phyloP scores from a whole-genome alignment of 805 yeast genomes.

The Candida maltosa region DNA sequence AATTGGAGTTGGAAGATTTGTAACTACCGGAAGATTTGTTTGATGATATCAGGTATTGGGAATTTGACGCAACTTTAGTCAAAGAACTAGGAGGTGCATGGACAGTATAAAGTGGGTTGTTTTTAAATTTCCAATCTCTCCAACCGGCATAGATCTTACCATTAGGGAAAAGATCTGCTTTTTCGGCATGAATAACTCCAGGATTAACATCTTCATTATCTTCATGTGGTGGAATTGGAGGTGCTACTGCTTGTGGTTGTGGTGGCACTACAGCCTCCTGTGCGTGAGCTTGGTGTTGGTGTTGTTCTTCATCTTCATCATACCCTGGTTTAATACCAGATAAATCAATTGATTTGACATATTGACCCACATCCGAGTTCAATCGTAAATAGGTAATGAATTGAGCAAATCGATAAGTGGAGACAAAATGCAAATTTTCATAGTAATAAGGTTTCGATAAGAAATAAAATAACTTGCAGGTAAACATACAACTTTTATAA shows the following conservation, averaged over 20 bases:
- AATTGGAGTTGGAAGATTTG: constrained; percentile 13
- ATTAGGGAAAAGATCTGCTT: constrained; percentile 5
- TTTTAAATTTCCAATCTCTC: constrained; percentile 87
- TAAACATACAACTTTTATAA: constrained; percentile 41
- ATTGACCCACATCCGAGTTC: constrained; percentile 51
- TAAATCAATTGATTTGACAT: constrained; percentile 57
- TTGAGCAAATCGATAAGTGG: constrained; percentile 80
- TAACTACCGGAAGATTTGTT: constrained; percentile 13
- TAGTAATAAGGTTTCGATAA: constrained; percentile 57
- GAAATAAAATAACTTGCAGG: constrained; percentile 47
- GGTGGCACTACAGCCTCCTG: too few relatives aligned
- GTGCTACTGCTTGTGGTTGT: too few relatives aligned
- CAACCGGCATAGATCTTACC: constrained; percentile 65
- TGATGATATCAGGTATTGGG: constrained; percentile 15
- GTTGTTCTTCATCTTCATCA: constrained; percentile 16
- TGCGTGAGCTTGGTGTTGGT: constrained; percentile 1
- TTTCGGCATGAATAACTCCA: not conserved
- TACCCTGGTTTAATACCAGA: constrained; percentile 42
- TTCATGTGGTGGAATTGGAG: too few relatives aligned
- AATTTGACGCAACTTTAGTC: constrained; percentile 14
- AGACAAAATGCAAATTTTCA: constrained; percentile 49
- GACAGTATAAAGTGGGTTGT: constrained; percentile 59
- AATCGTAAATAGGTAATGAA: constrained; percentile 65
- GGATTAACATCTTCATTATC: not conserved
- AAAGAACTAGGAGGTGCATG: constrained; percentile 16